These are phyloP conservation scores for Trichosporon sp. DNA, from an alignment of 1,284 basidiomycete species.

Conservation along the genomic window DNA sequence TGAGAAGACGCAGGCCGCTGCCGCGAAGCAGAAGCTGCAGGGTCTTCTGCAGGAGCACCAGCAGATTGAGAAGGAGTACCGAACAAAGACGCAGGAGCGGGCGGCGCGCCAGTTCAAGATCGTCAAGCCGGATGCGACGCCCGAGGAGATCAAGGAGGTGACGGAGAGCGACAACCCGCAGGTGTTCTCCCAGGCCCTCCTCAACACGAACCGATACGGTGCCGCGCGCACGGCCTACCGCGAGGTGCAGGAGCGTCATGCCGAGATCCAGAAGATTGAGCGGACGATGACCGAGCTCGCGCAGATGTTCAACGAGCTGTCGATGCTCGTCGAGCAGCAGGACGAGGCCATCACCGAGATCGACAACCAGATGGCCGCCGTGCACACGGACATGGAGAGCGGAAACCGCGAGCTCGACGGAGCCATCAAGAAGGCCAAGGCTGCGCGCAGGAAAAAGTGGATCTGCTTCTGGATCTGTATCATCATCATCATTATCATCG, in stretches of 20 bases:
- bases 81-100: slow-evolving; percentile 86
- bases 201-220: slow-evolving; percentile 74
- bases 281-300: slow-evolving; percentile 79
- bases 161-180: slow-evolving; percentile 70
- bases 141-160: slow-evolving; percentile 72
- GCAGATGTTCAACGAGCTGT: slow-evolving; percentile 86
- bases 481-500: slow-evolving; percentile 40
- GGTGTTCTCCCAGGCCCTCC: slow-evolving; percentile 81
- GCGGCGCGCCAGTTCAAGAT: slow-evolving; percentile 96
- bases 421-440: slow-evolving; percentile 66
- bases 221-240: slow-evolving; percentile 76
- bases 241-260: slow-evolving; percentile 86
- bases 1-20: slow-evolving; percentile 70
- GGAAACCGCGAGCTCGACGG: slow-evolving; percentile 63
- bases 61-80: slow-evolving; percentile 85
- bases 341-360: slow-evolving; percentile 65
- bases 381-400: slow-evolving; percentile 62
- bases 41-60: slow-evolving; percentile 58
- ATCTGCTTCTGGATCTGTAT: slow-evolving; percentile 58
- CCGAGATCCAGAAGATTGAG: slow-evolving; percentile 82
- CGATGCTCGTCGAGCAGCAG: slow-evolving; percentile 66
- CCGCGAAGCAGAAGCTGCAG: slow-evolving; percentile 50
- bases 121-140: slow-evolving; percentile 84
- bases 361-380: slow-evolving; percentile 58
- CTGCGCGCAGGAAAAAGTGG: slow-evolving; percentile 75